Evolutionary conservation across 208 protist species (phyloP).

Genomic region (Plasmodiophora brassicae): DNA sequence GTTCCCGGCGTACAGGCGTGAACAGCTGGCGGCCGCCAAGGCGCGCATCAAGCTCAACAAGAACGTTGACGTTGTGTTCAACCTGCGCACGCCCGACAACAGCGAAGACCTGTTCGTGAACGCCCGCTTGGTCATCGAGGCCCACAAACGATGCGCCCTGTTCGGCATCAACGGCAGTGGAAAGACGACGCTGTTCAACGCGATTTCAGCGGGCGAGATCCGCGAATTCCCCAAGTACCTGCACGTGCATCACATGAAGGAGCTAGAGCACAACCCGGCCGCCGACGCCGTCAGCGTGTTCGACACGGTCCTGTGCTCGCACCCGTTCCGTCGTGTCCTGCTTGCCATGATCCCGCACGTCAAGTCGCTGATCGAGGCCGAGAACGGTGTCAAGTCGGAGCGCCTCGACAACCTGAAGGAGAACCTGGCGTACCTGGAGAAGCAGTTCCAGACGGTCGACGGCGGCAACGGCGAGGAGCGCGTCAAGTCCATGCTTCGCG

Average conservation of each 20-base stretch:
- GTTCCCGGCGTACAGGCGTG: slow-evolving; percentile 27
- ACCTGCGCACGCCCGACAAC: slow-evolving; percentile 41
- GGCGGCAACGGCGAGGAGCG: neutral
- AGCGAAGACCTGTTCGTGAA: slow-evolving; percentile 31
- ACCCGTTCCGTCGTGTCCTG: neutral
- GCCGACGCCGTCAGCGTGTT: neutral
- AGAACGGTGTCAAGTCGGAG: neutral
- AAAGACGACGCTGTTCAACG: slow-evolving; percentile 40
- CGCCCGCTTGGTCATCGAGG: slow-evolving; percentile 33
- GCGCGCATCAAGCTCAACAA: slow-evolving; percentile 26
- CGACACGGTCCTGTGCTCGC: slow-evolving; percentile 23
- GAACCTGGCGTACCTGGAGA: slow-evolving; percentile 36
- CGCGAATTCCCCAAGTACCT: slow-evolving; percentile 30
- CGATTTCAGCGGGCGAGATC: slow-evolving; percentile 20
- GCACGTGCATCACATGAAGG: slow-evolving; percentile 36
- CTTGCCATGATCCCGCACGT: neutral
- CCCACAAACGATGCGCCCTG: slow-evolving; percentile 36
- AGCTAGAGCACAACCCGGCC: slow-evolving; percentile 22
- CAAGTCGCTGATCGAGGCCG: slow-evolving; percentile 3
- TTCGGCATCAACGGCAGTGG: slow-evolving; percentile 43
- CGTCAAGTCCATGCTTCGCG: neutral
- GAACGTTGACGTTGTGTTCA: slow-evolving; percentile 34
- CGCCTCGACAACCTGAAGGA: slow-evolving; percentile 35
- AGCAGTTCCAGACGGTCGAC: slow-evolving; percentile 14
- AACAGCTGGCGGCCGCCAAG: neutral